Base-by-base conservation (phyloP, 2,329 filamentous ascomycete species). In the Penicillium sp. region DNA sequence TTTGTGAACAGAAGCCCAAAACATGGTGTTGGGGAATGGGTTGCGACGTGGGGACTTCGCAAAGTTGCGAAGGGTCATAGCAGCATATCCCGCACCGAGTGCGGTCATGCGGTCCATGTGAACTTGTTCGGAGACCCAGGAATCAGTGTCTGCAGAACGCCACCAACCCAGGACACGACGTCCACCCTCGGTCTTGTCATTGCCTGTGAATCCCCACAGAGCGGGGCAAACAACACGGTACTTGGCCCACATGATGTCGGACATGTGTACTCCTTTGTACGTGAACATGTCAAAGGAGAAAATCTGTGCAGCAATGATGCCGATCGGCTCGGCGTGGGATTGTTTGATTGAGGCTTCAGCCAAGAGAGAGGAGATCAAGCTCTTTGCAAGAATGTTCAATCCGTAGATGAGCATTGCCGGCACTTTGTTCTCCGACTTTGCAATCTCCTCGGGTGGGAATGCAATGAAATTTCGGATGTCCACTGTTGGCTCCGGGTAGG, bases 241-340 rank as follows among this genome's bases (percentile, higher is more conserved):
- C 73, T 97, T 97, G 53, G 92, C 88, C 68, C 96, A 87, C 31
- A 97, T 80, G 58, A 97, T 90, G 70, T 95, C 90, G 51, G 91
- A 87, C 57, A 96, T 79, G 1, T 87, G 82, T 47, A 82, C 75
- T 9, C 85, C 87, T 50, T 87, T 82, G 81, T 86, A 89, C 53
- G 83, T 79, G 68, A 90, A 89, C 16, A 84, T 81, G 19, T 84
- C 80, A 51, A 83, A 81, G 1, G 89, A 88, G 70, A 95, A 93
- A 31, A 95, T 82, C 61, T 87, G 85, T 7, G 88, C 88, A 1
- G 87, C 82, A 25, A 92, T 80, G 25, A 93, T 84, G n/a, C 91
- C 91, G 44, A 95, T 82, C 0, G 90, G 88, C 64, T 94, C 89
- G 10, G 90, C 91, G 6, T 84, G 81, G 60, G 83, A 84, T 0